Evolutionary conservation across 106 monocot genomes (phyloP).

Genomic region (Dendrobium chrysotoxum): DNA sequence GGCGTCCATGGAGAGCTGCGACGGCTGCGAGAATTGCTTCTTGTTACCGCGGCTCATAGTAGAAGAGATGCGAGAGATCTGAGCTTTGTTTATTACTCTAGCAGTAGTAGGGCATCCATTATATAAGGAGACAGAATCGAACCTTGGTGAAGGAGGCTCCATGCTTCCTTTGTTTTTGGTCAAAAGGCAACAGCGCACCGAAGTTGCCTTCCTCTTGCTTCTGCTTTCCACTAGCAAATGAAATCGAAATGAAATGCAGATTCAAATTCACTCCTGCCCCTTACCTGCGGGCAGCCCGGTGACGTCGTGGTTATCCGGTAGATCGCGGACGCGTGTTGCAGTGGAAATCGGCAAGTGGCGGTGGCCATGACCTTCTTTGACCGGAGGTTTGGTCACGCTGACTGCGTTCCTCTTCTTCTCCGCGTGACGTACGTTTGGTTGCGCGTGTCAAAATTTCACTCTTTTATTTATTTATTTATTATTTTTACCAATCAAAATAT

Average conservation of each 20-base stretch:
- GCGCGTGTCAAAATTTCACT: not conserved
- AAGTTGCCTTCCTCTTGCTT: conserved; percentile 8
- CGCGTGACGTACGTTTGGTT: not conserved
- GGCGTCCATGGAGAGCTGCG: not conserved
- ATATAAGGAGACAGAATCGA: conserved; percentile 9
- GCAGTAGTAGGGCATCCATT: not conserved
- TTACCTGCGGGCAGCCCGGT: not conserved
- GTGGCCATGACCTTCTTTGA: conserved; percentile 5
- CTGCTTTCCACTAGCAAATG: not conserved
- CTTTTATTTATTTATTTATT: not conserved
- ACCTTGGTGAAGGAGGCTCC: not conserved
- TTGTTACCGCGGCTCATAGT: conserved; percentile 29
- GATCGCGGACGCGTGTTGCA: not conserved
- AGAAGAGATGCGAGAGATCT: not conserved
- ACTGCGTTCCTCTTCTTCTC: not conserved
- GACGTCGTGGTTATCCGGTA: not conserved
- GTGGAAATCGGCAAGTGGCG: not conserved
- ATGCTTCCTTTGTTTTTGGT: not conserved
- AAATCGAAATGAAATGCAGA: conserved; percentile 1
- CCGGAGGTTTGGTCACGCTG: conserved; percentile 3
- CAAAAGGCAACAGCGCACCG: conserved; percentile 11
- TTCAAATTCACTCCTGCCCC: not conserved
- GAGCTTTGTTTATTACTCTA: not conserved
- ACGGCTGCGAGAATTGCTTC: conserved; percentile 9
- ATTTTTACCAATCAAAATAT: too few relatives aligned